Evolutionary conservation across 2,329 filamentous ascomycete genomes (phyloP).

Genomic region (Trichophyton mentagrophytes): DNA sequence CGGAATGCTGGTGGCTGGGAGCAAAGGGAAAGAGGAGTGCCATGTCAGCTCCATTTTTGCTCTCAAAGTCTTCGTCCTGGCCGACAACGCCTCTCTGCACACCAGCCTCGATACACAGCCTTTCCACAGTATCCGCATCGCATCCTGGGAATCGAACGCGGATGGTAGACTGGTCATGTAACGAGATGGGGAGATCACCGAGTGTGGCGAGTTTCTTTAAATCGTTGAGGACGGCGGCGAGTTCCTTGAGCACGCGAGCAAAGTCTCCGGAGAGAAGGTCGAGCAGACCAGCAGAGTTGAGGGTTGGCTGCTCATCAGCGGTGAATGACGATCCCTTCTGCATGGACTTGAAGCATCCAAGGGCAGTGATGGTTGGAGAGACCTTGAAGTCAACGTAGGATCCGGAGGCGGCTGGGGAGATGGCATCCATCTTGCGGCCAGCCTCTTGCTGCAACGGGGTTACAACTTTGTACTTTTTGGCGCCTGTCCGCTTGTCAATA

Average conservation of each 20-base stretch:
- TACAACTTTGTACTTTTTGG: conserved; percentile 69
- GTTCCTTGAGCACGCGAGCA: conserved; percentile 69
- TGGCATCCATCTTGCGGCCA: conserved; percentile 50
- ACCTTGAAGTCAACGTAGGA: conserved; percentile 81
- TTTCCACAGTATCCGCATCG: conserved; percentile 68
- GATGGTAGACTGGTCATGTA: conserved; percentile 54
- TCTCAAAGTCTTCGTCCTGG: conserved; percentile 66
- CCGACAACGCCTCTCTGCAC: conserved; percentile 64
- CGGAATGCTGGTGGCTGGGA: conserved; percentile 42
- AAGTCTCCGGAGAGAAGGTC: conserved; percentile 81
- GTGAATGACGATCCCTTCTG: conserved; percentile 19
- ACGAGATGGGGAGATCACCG: conserved; percentile 69
- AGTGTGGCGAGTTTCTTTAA: conserved; percentile 62
- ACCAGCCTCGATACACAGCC: conserved; percentile 75
- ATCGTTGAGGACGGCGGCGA: conserved; percentile 67
- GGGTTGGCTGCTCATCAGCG: conserved; percentile 41
- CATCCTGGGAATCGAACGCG: conserved; percentile 85
- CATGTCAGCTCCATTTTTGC: conserved; percentile 53
- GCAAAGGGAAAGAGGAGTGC: conserved; percentile 81
- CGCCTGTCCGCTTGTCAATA: conserved; percentile 51
- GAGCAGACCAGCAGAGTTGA: conserved; percentile 73
- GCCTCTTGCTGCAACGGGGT: conserved; percentile 61
- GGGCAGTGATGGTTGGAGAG: conserved; percentile 77
- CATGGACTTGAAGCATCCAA: conserved; percentile 51
- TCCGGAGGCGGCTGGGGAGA: conserved; percentile 47